A percentile compares a stretch with the other conserved stretches of the same genome.
phyloP scores from a whole-genome alignment of 345 rosid genomes.

The Brassica carinata region DNA sequence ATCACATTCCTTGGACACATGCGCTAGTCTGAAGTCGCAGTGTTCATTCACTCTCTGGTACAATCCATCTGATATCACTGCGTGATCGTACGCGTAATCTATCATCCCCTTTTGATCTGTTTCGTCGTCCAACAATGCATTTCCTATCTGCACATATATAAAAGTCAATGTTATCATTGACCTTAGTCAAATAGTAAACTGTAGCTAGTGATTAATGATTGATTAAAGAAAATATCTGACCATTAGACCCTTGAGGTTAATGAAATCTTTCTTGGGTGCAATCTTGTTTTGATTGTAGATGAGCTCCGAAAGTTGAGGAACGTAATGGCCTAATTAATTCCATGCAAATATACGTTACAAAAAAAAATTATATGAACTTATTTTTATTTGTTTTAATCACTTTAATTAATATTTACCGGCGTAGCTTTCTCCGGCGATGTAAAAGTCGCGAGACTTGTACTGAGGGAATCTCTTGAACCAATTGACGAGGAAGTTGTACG shows the following conservation, averaged over 20 bases:
- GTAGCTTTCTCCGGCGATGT: conserved; percentile 74
- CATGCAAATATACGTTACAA: conserved; percentile 5
- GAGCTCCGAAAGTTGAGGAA: conserved; percentile 75
- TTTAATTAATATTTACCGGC: conserved; percentile 47
- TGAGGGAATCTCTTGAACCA: conserved; percentile 75
- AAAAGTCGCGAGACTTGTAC: conserved; percentile 59
- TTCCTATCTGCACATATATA: conserved; percentile 61
- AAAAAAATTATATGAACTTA: not conserved
- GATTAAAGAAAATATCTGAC: conserved; percentile 35
- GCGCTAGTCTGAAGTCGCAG: conserved; percentile 54
- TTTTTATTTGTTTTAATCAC: not conserved
- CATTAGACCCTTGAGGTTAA: conserved; percentile 74
- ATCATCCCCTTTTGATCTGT: conserved; percentile 79
- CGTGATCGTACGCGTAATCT: conserved; percentile 83
- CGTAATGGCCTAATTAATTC: conserved; percentile 68
- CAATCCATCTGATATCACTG: conserved; percentile 73
- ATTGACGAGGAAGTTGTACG: conserved; percentile 59
- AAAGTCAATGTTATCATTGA: not conserved
- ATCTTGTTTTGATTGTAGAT: conserved; percentile 58
- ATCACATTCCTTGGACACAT: conserved; percentile 42
- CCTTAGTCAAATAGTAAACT: not conserved
- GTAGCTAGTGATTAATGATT: not conserved
- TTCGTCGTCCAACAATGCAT: conserved; percentile 74
- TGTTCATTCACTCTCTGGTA: conserved; percentile 45
- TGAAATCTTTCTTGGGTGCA: conserved; percentile 45